phyloP scores from a whole-genome alignment of 2,329 filamentous ascomycete genomes.

The Colletotrichum nymphaeae region DNA sequence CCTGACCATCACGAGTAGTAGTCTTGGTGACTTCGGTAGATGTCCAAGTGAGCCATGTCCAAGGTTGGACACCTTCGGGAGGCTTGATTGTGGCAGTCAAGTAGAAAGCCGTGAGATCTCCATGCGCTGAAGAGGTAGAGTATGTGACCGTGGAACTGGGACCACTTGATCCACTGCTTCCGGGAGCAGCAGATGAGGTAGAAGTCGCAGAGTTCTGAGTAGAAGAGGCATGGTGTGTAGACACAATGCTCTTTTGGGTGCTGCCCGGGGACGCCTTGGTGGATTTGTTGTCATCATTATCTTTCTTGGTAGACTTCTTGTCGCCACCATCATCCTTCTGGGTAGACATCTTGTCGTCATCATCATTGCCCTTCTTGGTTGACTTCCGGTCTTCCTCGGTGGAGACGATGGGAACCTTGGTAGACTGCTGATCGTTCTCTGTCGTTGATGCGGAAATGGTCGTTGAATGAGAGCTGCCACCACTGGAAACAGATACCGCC shows the following conservation, averaged over 20 bases:
- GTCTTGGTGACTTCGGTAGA: constrained; percentile 14
- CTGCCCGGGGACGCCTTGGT: neutral
- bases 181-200: neutral
- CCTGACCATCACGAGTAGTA: neutral
- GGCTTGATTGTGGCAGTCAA: neutral
- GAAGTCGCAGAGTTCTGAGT: neutral
- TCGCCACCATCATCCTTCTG: neutral
- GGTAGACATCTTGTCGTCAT: neutral
- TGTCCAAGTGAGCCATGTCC: neutral
- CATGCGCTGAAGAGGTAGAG: neutral
- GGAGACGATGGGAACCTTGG: neutral
- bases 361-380: neutral
- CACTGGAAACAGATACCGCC: neutral
- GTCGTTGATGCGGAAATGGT: too few species aligned
- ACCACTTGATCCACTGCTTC: neutral
- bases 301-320: too few species aligned
- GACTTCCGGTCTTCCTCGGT: neutral
- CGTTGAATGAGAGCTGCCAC: neutral
- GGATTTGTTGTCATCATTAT: neutral
- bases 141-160: neutral
- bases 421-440: neutral
- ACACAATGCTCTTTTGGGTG: neutral
- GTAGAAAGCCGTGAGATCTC: neutral
- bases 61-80: neutral
- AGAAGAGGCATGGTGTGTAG: neutral